Conservation (phyloP, 805 yeast genomes). For the Peterozyma toletana region DNA sequence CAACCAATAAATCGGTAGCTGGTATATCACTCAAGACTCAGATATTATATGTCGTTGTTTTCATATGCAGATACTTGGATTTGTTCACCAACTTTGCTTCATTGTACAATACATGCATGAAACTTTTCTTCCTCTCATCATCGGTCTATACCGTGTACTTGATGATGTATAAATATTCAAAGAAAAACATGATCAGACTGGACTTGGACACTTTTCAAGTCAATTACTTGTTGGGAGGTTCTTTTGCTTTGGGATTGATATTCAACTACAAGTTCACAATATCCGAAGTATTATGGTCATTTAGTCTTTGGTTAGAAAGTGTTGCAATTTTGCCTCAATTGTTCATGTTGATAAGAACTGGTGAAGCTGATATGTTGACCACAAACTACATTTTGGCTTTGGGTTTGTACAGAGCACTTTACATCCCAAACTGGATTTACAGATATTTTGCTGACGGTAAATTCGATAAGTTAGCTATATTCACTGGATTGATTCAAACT, state of each 20-base stretch:
- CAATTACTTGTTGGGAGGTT: conserved; percentile 60
- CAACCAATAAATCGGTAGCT: conserved; percentile 52
- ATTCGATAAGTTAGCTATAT: conserved; percentile 63
- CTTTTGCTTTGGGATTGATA: conserved; percentile 47
- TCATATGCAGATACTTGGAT: conserved; percentile 66
- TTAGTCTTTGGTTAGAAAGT: conserved; percentile 87
- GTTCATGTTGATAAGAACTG: conserved; percentile 82
- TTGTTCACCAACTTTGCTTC: conserved; percentile 51
- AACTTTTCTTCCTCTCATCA: conserved; percentile 69
- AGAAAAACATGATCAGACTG: conserved; percentile 36
- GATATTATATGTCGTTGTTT: conserved; percentile 66
- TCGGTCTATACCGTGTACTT: conserved; percentile 70
- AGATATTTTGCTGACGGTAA: conserved; percentile 61
- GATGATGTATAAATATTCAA: conserved; percentile 55
- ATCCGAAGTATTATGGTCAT: conserved; percentile 75
- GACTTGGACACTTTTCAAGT: conserved; percentile 67
- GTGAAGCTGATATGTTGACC: conserved; percentile 82
- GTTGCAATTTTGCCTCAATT: conserved; percentile 91
- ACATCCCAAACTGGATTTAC: conserved; percentile 93
- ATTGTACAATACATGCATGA: conserved; percentile 74
- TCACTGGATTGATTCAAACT: conserved; percentile 84
- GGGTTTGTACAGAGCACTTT: conserved; percentile 83
- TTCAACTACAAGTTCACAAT: conserved; percentile 61
- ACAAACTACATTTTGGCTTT: conserved; percentile 90
- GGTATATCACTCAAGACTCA: conserved; percentile 93